Evolutionary conservation across 2,329 filamentous ascomycete genomes (phyloP).

Genomic region (Hyphodiscus sp.): DNA sequence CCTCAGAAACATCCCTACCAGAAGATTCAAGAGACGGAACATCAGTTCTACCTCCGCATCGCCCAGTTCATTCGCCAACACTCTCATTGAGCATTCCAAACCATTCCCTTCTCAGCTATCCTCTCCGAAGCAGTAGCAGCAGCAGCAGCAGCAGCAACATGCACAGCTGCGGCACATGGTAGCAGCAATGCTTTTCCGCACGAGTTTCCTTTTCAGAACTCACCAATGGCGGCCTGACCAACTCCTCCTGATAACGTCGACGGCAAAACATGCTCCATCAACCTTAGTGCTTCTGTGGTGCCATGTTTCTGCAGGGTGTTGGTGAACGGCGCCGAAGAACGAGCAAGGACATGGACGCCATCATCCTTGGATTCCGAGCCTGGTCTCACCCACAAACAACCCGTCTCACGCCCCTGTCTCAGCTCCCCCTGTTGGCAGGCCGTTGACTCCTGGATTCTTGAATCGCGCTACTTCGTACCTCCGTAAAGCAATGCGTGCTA

Average conservation of each 20-base stretch:
- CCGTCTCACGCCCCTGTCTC: neutral
- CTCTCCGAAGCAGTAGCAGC: neutral
- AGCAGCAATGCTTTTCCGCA: slow-evolving; percentile 1
- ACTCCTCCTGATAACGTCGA: slow-evolving; percentile 7
- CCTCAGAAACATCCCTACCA: slow-evolving; percentile 7
- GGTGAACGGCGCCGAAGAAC: neutral
- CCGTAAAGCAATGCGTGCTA: too few species aligned
- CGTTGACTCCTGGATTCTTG: neutral
- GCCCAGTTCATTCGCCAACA: neutral
- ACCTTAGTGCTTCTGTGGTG: neutral
- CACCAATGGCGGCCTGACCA: slow-evolving; percentile 8
- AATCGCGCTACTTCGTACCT: neutral
- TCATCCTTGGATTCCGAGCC: slow-evolving; percentile 6
- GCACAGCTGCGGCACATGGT: slow-evolving; percentile 11
- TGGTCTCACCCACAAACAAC: neutral
- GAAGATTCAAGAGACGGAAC: neutral
- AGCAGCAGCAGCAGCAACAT: too few species aligned
- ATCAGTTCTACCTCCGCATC: neutral
- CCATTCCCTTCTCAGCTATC: neutral
- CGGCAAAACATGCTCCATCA: slow-evolving; percentile 12
- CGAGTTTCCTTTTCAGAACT: neutral
- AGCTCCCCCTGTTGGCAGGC: slow-evolving; percentile 2
- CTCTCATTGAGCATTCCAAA: neutral
- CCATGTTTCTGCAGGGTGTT: slow-evolving; percentile 12
- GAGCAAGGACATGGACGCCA: slow-evolving; percentile 6